These are phyloP conservation scores for Lactarius indigo DNA, from an alignment of 768 basidiomycete genomes.

Conservation along the genomic window DNA sequence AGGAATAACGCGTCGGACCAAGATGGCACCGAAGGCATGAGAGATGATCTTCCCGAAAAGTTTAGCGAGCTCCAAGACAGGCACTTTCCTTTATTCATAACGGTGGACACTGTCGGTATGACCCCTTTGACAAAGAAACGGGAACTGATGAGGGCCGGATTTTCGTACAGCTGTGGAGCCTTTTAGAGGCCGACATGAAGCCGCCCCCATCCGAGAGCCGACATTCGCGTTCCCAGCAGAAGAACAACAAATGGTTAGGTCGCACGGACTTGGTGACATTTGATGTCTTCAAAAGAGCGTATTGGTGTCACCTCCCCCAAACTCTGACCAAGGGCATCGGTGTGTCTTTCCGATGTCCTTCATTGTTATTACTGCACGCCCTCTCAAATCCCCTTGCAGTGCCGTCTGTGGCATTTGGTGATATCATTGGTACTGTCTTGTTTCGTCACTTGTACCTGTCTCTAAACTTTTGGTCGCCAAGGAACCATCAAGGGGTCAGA, in stretches of 20 bases:
- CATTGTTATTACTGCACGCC: background rate
- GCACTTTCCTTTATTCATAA: slow-evolving; percentile 69
- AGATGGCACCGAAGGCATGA: slow-evolving; percentile 43
- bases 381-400: slow-evolving; percentile 36
- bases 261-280: slow-evolving; percentile 38
- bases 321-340: slow-evolving; percentile 50
- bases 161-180: slow-evolving; percentile 40
- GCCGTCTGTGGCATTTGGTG: slow-evolving; percentile 58
- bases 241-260: background rate
- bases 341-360: slow-evolving; percentile 27
- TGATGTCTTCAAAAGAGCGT: slow-evolving; percentile 43
- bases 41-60: slow-evolving; percentile 44
- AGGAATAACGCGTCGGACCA: slow-evolving; percentile 34
- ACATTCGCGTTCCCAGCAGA: slow-evolving; percentile 7
- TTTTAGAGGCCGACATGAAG: slow-evolving; percentile 47
- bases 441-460: background rate
- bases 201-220: background rate
- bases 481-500: slow-evolving; percentile 74
- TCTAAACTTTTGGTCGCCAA: slow-evolving; percentile 4
- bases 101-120: slow-evolving; percentile 52
- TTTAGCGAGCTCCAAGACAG: slow-evolving; percentile 55
- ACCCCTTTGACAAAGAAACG: background rate
- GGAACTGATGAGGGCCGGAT: background rate
- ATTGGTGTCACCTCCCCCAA: slow-evolving; percentile 61
- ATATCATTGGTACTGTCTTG: slow-evolving; percentile 50